Evolutionary conservation across 192 early-diverging fungal species (phyloP), one percentile per base, ranked within the genome.

Genomic region (Lobosporangium transversale): DNA sequence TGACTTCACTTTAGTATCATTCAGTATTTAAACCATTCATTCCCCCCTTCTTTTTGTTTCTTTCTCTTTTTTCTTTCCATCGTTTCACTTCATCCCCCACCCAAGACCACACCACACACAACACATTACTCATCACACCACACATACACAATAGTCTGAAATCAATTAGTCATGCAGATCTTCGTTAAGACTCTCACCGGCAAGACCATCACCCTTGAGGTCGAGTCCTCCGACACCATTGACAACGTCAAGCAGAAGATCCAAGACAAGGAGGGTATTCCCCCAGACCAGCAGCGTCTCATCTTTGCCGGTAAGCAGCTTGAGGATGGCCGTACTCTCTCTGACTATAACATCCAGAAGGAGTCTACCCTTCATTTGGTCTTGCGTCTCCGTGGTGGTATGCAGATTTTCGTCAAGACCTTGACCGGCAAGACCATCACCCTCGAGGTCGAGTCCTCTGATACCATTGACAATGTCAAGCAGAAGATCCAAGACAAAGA

Each of bases 361-460:
- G 88, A 90, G 68, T 87, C 87, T 11, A 90, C 89, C 45, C 83
- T 92, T 42, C 87, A 90, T 78, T 66, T 91, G 30, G 88, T 92
- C 4, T 71, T 92, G 12, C 87, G 89, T 67, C 85, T 90, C 52
- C 85, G 90, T 49, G 87, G 80, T 64, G 84, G 85, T 85, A 90
- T 88, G 86, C 88, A 89, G 58, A 90, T 90, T 56, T 90, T 91
- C 54, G 91, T 92, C 58, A 92, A 95, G 87, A 92, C 94, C 32
- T 82, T 98, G 14, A 98, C 96, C 37, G 96, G 96, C 69, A 98
- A 96, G 90, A 98, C 96, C 79, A 96, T 98, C 83, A 98, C 96
- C 63, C 83, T 98, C 2, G 68, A 70, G 68, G 68, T 93, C 26
- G 91, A 93, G 81, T 91, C 89, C 23, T 87, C 85, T 17, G 90